Evolutionary conservation across 2,329 filamentous ascomycete genomes (phyloP), one percentile per base, ranked within the genome.

Genomic region (Apiospora phragmitis): DNA sequence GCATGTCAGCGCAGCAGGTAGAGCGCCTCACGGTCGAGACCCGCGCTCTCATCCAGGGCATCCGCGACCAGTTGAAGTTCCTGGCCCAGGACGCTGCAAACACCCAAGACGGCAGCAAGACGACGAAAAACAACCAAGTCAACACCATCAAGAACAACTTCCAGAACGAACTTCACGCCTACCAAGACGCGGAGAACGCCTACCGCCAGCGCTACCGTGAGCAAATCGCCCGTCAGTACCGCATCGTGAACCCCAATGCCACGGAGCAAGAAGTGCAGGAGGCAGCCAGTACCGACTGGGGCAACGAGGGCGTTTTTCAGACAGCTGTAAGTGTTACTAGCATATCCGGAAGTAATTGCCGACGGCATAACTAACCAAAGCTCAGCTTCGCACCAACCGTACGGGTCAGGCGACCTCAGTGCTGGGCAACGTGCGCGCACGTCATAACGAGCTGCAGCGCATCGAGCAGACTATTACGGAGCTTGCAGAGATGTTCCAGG

Each of bases 241-340:
- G 90, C 70, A 94, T 95, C 78, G 92, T 94, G 75, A 94, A 94
- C 79, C 93, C 93, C 68, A 91, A 94, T 62, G 93, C 93, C n/a
- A 88, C 88, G 67, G 92, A 94, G 71, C 84, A 87, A 1, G 92
- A 95, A 81, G 90, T 95, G 3, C 84, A 87, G 67, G 85, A 93
- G 79, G 92, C 92, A 4, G 85, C 90, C 32, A 86, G 93, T 75
- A 85, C 89, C 69, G 91, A 94, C 79, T 93, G 92, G 91, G 90
- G 91, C 69, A 89, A 93, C 71, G 91, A 95, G 83, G 92, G 92
- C 77, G 91, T 96, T 70, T 96, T 95, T 84, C 92, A 94, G 81
- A 92, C 90, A 70, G 93, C 93, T 71, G 93, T 95, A 87, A 43
- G 76, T 77, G 14, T 68, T 47, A 42, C 55, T 32, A 32, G 43